A percentile compares a stretch with the other conserved stretches of the same genome.
These are phyloP conservation scores for Tetrahymena malaccensis DNA, from an alignment of 73 alveolate genomes.

Conservation along the genomic window DNA sequence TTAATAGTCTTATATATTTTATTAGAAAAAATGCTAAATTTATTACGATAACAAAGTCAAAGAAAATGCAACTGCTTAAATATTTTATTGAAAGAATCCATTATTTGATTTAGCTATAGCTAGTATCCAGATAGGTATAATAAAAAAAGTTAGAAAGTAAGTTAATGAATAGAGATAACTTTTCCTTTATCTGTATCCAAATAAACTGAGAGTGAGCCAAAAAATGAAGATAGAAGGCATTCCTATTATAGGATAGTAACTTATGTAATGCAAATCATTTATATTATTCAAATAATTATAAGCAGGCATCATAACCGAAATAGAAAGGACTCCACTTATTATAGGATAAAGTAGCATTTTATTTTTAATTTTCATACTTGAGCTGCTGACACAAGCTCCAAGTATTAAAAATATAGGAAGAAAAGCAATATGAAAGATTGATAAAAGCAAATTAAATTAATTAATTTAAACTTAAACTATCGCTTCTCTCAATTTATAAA, in stretches of 20 bases:
- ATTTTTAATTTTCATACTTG: neutral
- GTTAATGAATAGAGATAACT: neutral
- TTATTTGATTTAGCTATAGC: neutral
- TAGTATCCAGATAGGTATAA: neutral
- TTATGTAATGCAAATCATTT: neutral
- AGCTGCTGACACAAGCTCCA: neutral
- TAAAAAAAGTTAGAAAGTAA: neutral
- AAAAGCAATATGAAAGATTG: neutral
- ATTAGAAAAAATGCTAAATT: neutral
- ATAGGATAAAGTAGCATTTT: neutral
- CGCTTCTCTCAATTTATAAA: neutral
- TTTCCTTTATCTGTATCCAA: neutral
- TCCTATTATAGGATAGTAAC: neutral
- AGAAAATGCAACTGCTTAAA: neutral
- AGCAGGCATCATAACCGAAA: neutral
- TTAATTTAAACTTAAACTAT: neutral
- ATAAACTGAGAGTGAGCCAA: neutral
- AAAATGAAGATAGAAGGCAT: neutral
- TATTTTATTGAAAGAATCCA: neutral
- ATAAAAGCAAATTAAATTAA: neutral
- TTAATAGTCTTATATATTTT: too few species aligned
- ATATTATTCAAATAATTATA: neutral
- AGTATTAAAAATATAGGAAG: neutral
- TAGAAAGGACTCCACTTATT: neutral
- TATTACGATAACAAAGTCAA: neutral